These are phyloP conservation scores for Mycena vitilis DNA, from an alignment of 768 basidiomycete genomes.

Conservation along the genomic window DNA sequence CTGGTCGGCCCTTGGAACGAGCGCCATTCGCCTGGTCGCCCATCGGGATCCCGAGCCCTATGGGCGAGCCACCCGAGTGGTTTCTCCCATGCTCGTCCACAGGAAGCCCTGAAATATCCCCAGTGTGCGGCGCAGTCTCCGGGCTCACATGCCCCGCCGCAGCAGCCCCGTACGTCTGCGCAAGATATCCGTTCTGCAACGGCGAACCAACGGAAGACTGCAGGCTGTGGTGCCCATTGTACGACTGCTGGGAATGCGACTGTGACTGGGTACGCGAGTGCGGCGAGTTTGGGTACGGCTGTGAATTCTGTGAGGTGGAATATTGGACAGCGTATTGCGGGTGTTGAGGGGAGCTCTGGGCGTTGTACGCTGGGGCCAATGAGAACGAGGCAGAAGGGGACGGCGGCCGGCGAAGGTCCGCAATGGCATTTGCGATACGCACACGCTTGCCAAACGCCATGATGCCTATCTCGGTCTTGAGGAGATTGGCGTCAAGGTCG, in stretches of 20 bases:
- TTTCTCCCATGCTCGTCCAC: conserved; percentile 3
- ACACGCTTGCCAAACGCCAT: conserved; percentile 94
- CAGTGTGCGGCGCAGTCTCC: conserved; percentile 35
- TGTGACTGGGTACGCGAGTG: conserved; percentile 58
- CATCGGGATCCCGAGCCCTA: conserved; percentile 33
- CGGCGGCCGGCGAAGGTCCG: conserved; percentile 83
- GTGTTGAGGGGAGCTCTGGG: conserved; percentile 41
- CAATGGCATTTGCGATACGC: conserved; percentile 92
- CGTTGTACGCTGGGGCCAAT: background rate
- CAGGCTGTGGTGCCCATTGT: conserved; percentile 47
- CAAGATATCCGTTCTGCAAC: conserved; percentile 32
- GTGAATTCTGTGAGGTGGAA: conserved; percentile 41
- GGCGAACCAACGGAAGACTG: conserved; percentile 36
- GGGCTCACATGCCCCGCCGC: conserved; percentile 42
- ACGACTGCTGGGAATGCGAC: conserved; percentile 59
- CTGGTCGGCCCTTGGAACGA: conserved; percentile 57
- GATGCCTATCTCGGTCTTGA: conserved; percentile 95
- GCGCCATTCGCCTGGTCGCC: conserved; percentile 28
- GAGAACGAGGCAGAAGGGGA: conserved; percentile 50
- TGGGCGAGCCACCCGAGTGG: no score
- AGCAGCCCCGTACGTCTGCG: conserved; percentile 38
- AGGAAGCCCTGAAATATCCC: conserved; percentile 32
- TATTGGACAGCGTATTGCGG: conserved; percentile 47
- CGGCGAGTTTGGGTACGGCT: conserved; percentile 36
- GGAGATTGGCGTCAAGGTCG: conserved; percentile 90